A percentile compares a stretch with the other conserved stretches of the same genome.
Conservation (phyloP, 306 rosid species). For the Mimosa pudica region DNA sequence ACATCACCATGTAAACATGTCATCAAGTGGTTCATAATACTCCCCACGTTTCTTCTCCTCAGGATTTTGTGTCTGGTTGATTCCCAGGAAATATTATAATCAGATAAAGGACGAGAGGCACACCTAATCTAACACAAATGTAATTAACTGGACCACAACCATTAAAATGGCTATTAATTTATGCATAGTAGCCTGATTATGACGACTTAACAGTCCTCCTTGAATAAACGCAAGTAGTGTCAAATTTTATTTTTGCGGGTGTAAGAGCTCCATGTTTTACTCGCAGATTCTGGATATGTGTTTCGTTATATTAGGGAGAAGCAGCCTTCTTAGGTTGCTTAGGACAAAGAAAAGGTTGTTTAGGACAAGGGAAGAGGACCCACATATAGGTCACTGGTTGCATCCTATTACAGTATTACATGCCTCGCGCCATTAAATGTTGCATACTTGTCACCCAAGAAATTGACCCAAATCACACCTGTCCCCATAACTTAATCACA, state of each 20-base stretch:
- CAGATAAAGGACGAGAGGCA: background rate
- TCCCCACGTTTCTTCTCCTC: background rate
- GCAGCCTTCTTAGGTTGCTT: background rate
- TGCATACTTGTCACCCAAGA: slow-evolving; percentile 17
- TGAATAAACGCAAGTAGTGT: background rate
- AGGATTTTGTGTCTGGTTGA: background rate
- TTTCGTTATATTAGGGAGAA: background rate
- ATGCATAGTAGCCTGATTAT: background rate
- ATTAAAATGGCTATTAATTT: background rate
- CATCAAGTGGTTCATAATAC: slow-evolving; percentile 14
- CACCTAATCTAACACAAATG: slow-evolving; percentile 32
- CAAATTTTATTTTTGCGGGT: background rate
- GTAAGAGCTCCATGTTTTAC: slow-evolving; percentile 20
- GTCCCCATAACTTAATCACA: background rate
- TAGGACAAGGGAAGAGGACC: slow-evolving; percentile 30
- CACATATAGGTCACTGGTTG: slow-evolving; percentile 38
- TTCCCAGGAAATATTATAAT: slow-evolving; percentile 21
- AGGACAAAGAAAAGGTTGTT: slow-evolving; percentile 20
- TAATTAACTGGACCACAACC: slow-evolving; percentile 19
- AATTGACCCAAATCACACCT: slow-evolving; percentile 10
- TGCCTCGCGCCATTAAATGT: slow-evolving; percentile 10
- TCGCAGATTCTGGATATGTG: slow-evolving; percentile 1
- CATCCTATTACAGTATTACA: background rate
- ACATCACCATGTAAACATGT: slow-evolving; percentile 1
- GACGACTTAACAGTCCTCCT: background rate